Evolutionary conservation across 108 stramenopile species (phyloP), one percentile per base, ranked within the genome.

Genomic region (Skeletonema marinoi): DNA sequence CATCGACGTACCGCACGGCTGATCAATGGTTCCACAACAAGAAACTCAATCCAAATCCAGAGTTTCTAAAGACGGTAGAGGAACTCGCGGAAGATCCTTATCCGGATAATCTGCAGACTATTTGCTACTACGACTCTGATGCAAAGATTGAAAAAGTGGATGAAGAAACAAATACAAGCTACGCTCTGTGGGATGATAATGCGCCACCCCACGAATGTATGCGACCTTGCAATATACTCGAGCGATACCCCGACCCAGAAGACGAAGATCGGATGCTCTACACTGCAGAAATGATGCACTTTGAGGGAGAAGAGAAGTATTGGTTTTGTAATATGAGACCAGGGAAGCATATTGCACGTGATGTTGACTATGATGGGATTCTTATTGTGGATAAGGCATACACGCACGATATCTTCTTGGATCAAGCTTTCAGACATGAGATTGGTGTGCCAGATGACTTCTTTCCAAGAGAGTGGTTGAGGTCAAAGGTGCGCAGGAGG

Each of bases 361-460:
- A 62, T 65, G 62, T 77, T 9, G 46, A 14, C 10, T 77, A 32
- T 71, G 76, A 77, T 65, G 74, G 66, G 4, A 73, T 85, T 25
- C n/a, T 65, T 12, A 69, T 81, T 68, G 65, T 81, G 16, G 74
- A 72, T 38, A 71, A 77, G 39, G 62, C 76, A 10, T 72, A 77
- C 50, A 32, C 78, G 1, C 59, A 60, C 19, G 78, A 79, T 36
- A 66, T 60, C 32, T 79, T 68, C 32, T 60, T 79, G 32, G 68
- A 79, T 0, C 65, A 74, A 32, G 78, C 78, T 17, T 79, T 79
- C n/a, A 65, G 78, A 25, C 78, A 74, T 56, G 78, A 79, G 32
- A 74, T 79, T 30, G 73, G 73, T 25, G 61, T 88, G 21, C 83
- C 86, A 13, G 58, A 78, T 35, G 68, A 76, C 13, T 78, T 87